phyloP scores from a whole-genome alignment of 2,329 filamentous ascomycete genomes.

The Apiospora pterosperma region DNA sequence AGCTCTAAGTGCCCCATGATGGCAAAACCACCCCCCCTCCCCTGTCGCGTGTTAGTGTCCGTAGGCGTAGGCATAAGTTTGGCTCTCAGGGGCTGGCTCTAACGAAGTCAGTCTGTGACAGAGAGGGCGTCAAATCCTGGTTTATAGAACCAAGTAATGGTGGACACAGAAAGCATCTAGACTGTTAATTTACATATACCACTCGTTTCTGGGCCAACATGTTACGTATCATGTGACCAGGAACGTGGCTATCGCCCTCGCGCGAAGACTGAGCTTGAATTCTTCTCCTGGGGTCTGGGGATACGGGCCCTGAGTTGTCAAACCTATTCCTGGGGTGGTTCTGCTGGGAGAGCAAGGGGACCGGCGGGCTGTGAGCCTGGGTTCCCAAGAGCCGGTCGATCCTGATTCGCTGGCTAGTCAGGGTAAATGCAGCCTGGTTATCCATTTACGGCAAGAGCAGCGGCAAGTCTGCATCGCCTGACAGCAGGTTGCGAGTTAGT shows the following conservation, averaged over 20 bases:
- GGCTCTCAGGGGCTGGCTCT: background rate
- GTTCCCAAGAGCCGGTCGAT: background rate
- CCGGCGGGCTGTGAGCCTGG: background rate
- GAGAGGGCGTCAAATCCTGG: background rate
- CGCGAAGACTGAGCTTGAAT: background rate
- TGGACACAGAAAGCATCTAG: background rate
- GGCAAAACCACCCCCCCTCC: no score
- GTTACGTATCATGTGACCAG: background rate
- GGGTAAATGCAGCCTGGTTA: background rate
- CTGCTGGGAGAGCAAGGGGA: background rate
- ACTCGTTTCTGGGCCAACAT: background rate
- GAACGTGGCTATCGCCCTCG: background rate
- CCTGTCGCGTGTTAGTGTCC: no score
- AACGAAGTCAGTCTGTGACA: background rate
- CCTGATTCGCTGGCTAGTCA: background rate
- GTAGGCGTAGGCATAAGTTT: background rate
- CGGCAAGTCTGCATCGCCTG: background rate
- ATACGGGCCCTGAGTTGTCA: background rate
- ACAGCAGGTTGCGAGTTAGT: background rate
- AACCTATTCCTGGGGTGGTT: background rate
- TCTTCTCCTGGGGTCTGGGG: background rate
- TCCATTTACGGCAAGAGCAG: background rate
- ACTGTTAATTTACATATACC: background rate
- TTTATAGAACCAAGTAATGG: background rate
- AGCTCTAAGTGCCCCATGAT: conserved; percentile 22